Evolutionary conservation across 73 alveolate species (phyloP).

Genomic region (Tetrahymena malaccensis): DNA sequence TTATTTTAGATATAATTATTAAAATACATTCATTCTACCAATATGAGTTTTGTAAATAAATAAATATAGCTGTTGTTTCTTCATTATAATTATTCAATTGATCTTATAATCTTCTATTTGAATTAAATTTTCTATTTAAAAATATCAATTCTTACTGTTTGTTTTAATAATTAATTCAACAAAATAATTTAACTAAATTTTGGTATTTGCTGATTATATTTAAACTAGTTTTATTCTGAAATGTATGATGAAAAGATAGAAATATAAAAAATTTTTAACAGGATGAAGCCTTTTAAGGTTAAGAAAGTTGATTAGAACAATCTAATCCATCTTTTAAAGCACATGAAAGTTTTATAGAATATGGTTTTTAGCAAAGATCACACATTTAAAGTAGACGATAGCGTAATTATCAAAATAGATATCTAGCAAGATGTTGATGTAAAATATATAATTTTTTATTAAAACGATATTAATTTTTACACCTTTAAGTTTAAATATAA

Average conservation of each 20-base stretch:
- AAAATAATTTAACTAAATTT: neutral
- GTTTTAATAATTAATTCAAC: neutral
- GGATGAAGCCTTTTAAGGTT: neutral
- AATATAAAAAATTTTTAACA: neutral
- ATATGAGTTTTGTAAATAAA: neutral
- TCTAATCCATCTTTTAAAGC: neutral
- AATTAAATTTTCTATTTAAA: too few relatives aligned
- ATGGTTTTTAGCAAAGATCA: neutral
- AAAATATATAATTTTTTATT: neutral
- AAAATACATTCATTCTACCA: neutral
- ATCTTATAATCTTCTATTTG: neutral
- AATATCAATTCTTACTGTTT: neutral
- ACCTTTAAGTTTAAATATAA: too few relatives aligned
- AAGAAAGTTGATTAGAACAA: neutral
- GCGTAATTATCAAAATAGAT: neutral
- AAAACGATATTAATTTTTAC: too few relatives aligned
- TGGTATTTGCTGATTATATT: neutral
- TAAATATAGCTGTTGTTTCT: neutral
- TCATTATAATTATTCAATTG: too few relatives aligned
- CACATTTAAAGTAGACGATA: neutral
- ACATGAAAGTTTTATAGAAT: neutral
- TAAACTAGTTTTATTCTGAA: neutral
- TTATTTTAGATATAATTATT: neutral
- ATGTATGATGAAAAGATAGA: neutral
- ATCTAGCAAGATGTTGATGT: neutral